Conservation (phyloP, 2,329 filamentous ascomycete species). For the Daldinia sp. region DNA sequence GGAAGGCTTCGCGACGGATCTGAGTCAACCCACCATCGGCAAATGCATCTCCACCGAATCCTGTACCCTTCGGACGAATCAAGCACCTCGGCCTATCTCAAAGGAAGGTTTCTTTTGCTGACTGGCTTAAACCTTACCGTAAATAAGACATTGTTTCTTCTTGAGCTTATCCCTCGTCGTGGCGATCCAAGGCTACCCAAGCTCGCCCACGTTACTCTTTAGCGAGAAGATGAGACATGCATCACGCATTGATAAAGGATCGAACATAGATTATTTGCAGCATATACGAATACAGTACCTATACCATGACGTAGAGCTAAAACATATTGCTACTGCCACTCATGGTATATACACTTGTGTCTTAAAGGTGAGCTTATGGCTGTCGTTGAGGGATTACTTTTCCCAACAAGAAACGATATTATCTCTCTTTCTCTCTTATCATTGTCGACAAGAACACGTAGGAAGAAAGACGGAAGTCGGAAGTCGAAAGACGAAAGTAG, state of each 20-base stretch:
- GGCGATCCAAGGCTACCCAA: slow-evolving; percentile 22
- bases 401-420: not conserved
- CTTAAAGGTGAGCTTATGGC: slow-evolving; percentile 1
- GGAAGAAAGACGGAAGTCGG: not conserved
- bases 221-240: slow-evolving; percentile 35
- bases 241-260: slow-evolving; percentile 34
- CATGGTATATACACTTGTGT: slow-evolving; percentile 14
- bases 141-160: slow-evolving; percentile 14
- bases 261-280: slow-evolving; percentile 20
- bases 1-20: slow-evolving; percentile 40
- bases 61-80: slow-evolving; percentile 35
- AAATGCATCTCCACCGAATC: slow-evolving; percentile 41
- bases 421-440: not conserved
- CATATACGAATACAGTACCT: slow-evolving; percentile 12
- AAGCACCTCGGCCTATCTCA: slow-evolving; percentile 12
- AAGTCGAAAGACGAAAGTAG: not conserved
- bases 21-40: slow-evolving; percentile 44
- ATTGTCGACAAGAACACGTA: not conserved
- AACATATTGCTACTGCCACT: slow-evolving; percentile 23
- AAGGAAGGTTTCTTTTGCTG: slow-evolving; percentile 23
- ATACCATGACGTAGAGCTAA: slow-evolving; percentile 12
- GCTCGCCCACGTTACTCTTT: slow-evolving; percentile 13
- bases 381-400: slow-evolving; percentile 4
- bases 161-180: slow-evolving; percentile 21
- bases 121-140: slow-evolving; percentile 26